Evolutionary conservation across 1,139 yeast genomes (phyloP), one percentile per base, ranked within the genome.

Genomic region (Saccharomyces hybrid): DNA sequence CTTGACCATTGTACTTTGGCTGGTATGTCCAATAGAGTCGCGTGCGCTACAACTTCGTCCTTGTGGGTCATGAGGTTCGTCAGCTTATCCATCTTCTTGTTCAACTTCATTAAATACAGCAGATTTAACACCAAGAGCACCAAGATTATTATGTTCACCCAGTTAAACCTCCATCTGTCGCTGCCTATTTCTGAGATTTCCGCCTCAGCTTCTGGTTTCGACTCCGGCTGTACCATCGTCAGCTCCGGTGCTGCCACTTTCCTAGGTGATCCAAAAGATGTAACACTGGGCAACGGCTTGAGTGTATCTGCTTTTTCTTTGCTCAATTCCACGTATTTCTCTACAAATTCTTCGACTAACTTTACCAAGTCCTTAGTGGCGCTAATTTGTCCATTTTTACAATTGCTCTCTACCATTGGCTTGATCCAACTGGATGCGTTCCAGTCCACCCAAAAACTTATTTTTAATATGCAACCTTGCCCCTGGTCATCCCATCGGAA

Each of bases 361-460:
- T 56, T 53, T 5, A 63, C 57, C 41, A 73, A 55, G 2, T 59
- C 65, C 23, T 61, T 63, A 1, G 70, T 76, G 5, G 88, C 84
- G 4, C 83, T 84, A 58, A 80, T 79, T 64, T 93, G 97, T 0
- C 99, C 99, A 52, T 86, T 90, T 54, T 83, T 81, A 41, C 95
- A 82, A 28, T 96, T 96, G 63, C 85, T 88, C 65, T 93, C 98
- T 61, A 93, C 84, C 46, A 95, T 88, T 11, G 90, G 83, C 71
- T 91, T 88, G 64, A 91, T 83, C 96, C 98, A 93, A 48, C 96
- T 85, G 63, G 87, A 85, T 4, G 90, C 95, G 1, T 86, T 78
- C 99, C 99, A 93, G 55, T 88, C 93, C 53, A 91, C 81, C 67
- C 81, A 76, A 58, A 76, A 81, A 0, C 96, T 85, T 3, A 84